These are phyloP conservation scores for Xerocomus brunneocitrinus DNA, from an alignment of 768 basidiomycete species.

Conservation along the genomic window DNA sequence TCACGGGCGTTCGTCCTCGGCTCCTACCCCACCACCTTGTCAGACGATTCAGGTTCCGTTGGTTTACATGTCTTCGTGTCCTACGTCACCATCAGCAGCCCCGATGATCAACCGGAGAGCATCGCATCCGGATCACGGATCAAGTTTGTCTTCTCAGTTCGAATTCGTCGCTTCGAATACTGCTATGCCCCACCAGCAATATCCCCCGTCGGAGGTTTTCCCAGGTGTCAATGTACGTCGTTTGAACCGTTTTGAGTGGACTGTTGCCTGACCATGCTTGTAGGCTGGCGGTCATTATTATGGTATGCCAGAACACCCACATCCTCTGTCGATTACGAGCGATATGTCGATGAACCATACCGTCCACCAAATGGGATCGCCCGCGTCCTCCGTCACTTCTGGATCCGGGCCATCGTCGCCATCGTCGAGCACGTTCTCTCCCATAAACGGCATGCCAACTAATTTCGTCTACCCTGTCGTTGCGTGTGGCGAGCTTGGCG, in stretches of 20 bases:
- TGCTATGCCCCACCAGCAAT: conserved; percentile 40
- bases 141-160: conserved; percentile 42
- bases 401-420: conserved; percentile 51
- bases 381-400: conserved; percentile 44
- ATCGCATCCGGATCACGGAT: conserved; percentile 46
- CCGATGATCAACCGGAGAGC: conserved; percentile 60
- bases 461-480: conserved; percentile 21
- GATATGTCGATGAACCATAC: conserved; percentile 38
- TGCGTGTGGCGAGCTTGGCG: conserved; percentile 12
- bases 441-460: conserved; percentile 22
- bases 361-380: conserved; percentile 44
- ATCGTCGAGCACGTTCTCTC: conserved; percentile 47
- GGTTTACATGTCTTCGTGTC: conserved; percentile 59
- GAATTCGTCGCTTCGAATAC: conserved; percentile 50
- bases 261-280: conserved; percentile 2
- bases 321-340: conserved; percentile 42
- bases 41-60: conserved; percentile 69
- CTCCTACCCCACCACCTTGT: conserved; percentile 62
- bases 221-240: conserved; percentile 39
- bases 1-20: conserved; percentile 45
- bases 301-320: conserved; percentile 42
- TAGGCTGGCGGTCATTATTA: conserved; percentile 50
- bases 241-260: conserved; percentile 3
- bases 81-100: conserved; percentile 51
- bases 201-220: conserved; percentile 27